Percentiles rank a stretch among this genome's conserved stretches.
These are phyloP conservation scores for Phytophthora fragariae DNA, from an alignment of 352 stramenopile genomes.

Conservation along the genomic window DNA sequence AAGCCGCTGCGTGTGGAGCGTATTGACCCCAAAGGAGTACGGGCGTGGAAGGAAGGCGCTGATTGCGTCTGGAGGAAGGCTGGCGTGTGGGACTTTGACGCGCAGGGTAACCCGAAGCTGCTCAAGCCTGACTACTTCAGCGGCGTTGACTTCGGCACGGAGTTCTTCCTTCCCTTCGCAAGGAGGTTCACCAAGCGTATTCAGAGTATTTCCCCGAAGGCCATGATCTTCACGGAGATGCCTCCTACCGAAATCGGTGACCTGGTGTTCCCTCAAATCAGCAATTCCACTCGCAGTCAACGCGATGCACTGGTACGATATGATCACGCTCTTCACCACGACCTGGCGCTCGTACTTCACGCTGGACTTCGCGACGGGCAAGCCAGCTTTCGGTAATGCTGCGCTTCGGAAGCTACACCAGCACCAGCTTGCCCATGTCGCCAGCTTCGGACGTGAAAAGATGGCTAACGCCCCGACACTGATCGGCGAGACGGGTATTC, in stretches of 20 bases:
- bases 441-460: slow-evolving; percentile 50
- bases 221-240: slow-evolving; percentile 83
- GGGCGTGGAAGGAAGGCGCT: slow-evolving; percentile 66
- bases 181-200: slow-evolving; percentile 58
- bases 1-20: slow-evolving; percentile 42
- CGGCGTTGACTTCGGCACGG: slow-evolving; percentile 65
- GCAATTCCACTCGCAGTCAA: slow-evolving; percentile 69
- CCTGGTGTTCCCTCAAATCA: slow-evolving; percentile 70
- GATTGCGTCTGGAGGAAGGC: slow-evolving; percentile 80
- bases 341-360: slow-evolving; percentile 74
- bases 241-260: slow-evolving; percentile 67
- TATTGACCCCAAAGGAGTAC: slow-evolving; percentile 56
- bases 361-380: slow-evolving; percentile 62
- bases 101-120: slow-evolving; percentile 44
- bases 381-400: slow-evolving; percentile 63
- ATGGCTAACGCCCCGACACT: slow-evolving; percentile 54
- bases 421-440: slow-evolving; percentile 59
- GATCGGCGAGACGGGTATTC: slow-evolving; percentile 71
- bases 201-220: slow-evolving; percentile 53
- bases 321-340: slow-evolving; percentile 84
- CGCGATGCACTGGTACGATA: slow-evolving; percentile 91
- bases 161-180: slow-evolving; percentile 82
- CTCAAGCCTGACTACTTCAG: slow-evolving; percentile 73
- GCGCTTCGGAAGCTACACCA: slow-evolving; percentile 64
- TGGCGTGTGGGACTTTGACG: slow-evolving; percentile 68